Conservation (phyloP, 768 basidiomycete genomes). For the Candolleomyces aberdarensis region DNA sequence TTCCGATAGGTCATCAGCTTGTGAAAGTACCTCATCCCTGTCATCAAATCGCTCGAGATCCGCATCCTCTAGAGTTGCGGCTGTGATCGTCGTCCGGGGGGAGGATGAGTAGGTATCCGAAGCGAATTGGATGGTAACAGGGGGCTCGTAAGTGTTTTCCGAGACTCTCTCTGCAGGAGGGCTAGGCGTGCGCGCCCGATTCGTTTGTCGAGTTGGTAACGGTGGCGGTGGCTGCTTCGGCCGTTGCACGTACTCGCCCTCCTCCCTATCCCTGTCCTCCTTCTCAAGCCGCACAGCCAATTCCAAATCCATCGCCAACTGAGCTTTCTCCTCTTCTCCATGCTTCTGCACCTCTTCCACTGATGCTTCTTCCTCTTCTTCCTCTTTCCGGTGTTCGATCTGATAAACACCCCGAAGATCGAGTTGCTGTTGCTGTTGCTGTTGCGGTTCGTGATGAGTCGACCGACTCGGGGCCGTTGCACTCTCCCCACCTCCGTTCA, state of each 20-base stretch:
- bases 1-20: constrained; percentile 20
- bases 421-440: background rate
- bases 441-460: background rate
- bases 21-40: constrained; percentile 8
- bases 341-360: background rate
- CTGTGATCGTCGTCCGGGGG: no score
- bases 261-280: constrained; percentile 11
- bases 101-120: background rate
- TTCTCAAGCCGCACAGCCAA: constrained; percentile 1
- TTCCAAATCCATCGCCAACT: constrained; percentile 3
- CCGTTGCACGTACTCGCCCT: constrained; percentile 4
- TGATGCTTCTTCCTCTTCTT: background rate
- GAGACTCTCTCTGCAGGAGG: background rate
- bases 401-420: no score
- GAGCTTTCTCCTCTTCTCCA: constrained; percentile 5
- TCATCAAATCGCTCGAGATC: background rate
- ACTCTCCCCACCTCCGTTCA: constrained; percentile 16
- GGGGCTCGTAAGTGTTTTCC: background rate
- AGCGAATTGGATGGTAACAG: background rate
- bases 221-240: background rate
- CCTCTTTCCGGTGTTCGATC: background rate
- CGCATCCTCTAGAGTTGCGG: no score
- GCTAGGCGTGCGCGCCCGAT: background rate
- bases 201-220: background rate
- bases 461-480: background rate